Evolutionary conservation across 2,329 filamentous ascomycete species (phyloP).

Genomic region (Penicillium janthinellum): DNA sequence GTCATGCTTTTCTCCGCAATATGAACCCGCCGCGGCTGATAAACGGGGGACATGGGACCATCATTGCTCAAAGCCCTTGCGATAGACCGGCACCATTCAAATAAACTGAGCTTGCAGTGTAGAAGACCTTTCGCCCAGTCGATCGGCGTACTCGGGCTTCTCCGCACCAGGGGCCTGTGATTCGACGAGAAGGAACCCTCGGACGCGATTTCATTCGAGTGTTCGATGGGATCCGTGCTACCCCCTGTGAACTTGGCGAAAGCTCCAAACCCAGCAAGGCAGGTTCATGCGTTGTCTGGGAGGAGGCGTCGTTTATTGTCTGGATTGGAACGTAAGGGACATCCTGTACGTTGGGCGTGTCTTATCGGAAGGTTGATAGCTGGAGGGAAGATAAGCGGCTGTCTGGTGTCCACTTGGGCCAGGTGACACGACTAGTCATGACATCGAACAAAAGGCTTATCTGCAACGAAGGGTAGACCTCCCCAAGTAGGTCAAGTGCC

Average conservation of each 20-base stretch:
- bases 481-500: slow-evolving; percentile 23
- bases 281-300: slow-evolving; percentile 29
- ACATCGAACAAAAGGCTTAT: slow-evolving; percentile 17
- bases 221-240: slow-evolving; percentile 14
- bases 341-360: background rate
- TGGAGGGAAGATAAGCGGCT: slow-evolving; percentile 14
- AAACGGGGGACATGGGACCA: background rate
- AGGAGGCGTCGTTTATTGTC: slow-evolving; percentile 6
- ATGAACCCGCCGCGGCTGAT: slow-evolving; percentile 2
- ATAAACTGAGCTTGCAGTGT: background rate
- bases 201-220: slow-evolving; percentile 11
- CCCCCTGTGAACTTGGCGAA: slow-evolving; percentile 21
- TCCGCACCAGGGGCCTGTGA: slow-evolving; percentile 19
- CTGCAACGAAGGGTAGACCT: slow-evolving; percentile 26
- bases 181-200: slow-evolving; percentile 15
- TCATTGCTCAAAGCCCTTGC: background rate
- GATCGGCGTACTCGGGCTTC: slow-evolving; percentile 7
- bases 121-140: background rate
- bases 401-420: background rate
- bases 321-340: background rate
- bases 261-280: slow-evolving; percentile 28
- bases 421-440: slow-evolving; percentile 11
- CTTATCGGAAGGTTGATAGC: slow-evolving; percentile 16
- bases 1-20: slow-evolving; percentile 10
- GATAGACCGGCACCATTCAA: background rate